Evolutionary conservation across 129 eudicot genomes (phyloP).

Genomic region (Flaveria brownii): DNA sequence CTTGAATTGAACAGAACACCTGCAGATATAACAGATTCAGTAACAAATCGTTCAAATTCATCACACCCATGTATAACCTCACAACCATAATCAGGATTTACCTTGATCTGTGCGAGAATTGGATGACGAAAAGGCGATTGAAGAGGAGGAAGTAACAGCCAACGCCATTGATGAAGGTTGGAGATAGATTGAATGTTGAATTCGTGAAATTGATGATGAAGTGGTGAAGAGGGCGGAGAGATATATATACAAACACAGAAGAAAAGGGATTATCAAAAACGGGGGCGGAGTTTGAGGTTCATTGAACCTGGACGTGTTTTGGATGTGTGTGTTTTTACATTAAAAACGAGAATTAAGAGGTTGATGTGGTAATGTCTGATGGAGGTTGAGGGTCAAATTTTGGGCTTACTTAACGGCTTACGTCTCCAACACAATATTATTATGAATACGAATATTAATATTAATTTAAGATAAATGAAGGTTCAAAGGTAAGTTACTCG

Average conservation of each 20-base stretch:
- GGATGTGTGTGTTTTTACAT: conserved; percentile 5
- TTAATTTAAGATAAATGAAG: background rate
- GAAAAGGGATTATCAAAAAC: conserved; percentile 19
- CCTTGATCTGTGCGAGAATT: conserved; percentile 47
- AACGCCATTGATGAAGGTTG: conserved; percentile 44
- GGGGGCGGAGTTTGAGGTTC: conserved; percentile 52
- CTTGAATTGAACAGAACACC: conserved; percentile 51
- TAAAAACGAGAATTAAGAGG: background rate
- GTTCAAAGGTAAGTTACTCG: conserved; percentile 11
- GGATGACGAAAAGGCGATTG: conserved; percentile 42
- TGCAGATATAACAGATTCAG: conserved; percentile 14
- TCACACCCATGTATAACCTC: background rate
- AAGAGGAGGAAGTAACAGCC: conserved; percentile 50
- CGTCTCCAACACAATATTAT: conserved; percentile 36
- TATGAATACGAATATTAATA: background rate
- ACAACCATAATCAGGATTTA: background rate
- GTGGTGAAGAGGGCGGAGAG: conserved; percentile 16
- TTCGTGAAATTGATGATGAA: conserved; percentile 5
- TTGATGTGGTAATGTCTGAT: conserved; percentile 40
- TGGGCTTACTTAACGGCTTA: conserved; percentile 35
- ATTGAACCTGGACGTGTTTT: conserved; percentile 85
- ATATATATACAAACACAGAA: conserved; percentile 32
- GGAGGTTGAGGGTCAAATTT: conserved; percentile 25
- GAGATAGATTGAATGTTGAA: background rate
- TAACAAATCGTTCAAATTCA: background rate